phyloP scores from a whole-genome alignment of 352 stramenopile genomes.

The Pythium folliculosum region DNA sequence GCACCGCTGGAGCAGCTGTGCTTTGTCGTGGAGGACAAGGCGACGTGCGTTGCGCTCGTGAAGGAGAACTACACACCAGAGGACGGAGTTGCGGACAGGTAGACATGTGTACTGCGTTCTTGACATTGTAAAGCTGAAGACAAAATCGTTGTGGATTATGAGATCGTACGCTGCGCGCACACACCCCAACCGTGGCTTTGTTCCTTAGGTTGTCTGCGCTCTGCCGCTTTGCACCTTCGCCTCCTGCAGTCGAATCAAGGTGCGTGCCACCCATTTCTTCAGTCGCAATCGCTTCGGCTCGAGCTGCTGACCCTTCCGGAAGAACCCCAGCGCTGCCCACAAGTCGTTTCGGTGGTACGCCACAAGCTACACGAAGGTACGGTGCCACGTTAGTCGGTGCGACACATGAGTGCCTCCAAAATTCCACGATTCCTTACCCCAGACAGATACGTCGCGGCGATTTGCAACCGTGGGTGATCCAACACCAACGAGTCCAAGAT shows the following conservation, averaged over 20 bases:
- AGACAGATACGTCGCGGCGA: constrained; percentile 41
- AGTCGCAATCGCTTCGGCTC: constrained; percentile 49
- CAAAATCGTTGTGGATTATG: constrained; percentile 19
- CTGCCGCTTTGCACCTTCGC: neutral
- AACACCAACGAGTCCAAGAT: neutral
- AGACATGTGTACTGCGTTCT: constrained; percentile 4
- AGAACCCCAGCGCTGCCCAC: constrained; percentile 50
- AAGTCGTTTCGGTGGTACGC: constrained; percentile 32
- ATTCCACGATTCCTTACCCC: constrained; percentile 32
- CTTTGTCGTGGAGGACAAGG: constrained; percentile 41
- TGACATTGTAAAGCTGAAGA: constrained; percentile 15
- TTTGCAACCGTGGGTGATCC: neutral
- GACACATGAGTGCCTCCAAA: neutral
- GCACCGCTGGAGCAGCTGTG: constrained; percentile 31
- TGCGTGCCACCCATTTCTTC: constrained; percentile 46
- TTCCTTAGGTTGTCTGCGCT: neutral
- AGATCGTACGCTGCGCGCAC: neutral
- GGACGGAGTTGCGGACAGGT: constrained; percentile 14
- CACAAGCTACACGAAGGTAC: constrained; percentile 37
- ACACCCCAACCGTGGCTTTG: neutral
- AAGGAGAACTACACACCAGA: constrained; percentile 36
- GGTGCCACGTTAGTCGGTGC: neutral
- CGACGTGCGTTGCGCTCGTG: constrained; percentile 34
- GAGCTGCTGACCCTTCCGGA: constrained; percentile 44
- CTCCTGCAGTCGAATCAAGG: constrained; percentile 44